Evolutionary conservation across 345 rosid species (phyloP), one percentile per base, ranked within the genome.

Genomic region (Melaleuca quinquenervia): DNA sequence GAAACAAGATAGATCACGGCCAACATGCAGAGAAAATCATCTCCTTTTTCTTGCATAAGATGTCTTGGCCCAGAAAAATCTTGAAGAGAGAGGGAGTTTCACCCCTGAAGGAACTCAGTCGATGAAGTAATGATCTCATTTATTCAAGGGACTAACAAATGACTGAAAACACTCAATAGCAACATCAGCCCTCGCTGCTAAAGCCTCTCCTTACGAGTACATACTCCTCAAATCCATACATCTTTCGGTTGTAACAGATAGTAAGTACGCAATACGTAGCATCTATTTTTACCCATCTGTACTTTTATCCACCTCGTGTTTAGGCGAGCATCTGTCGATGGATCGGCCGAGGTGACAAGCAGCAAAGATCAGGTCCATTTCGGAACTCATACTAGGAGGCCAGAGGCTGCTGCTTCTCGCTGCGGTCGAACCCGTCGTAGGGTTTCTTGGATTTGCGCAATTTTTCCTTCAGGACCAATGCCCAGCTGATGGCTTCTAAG

Each of bases 401-500:
- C 27, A 85, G 87, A 5, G 91, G 90, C 85, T 84, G 88, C 56
- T 88, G 84, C 54, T 92, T 83, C 83, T 90, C 53, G 20, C 88
- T 90, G 84, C 86, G 86, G 89, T 87, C 88, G 87, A 86, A 87
- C 51, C 91, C 91, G 54, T 88, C 92, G 15, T 89, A 89, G 2
- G 93, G 88, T 90, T 92, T 94, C 78, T 91, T 91, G 45, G 95
- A 91, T 83, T 92, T 91, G 60, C 75, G 84, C 2, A 94, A 89
- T 86, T 89, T 93, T 90, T 92, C 91, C 90, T 86, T 93, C 87
- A 95, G 84, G 36, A 95, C 93, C n/a, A 92, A 60, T 53, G 92
- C 80, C 98, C 99, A 95, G 62, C 97, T 96, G 53, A 95, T 48
- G 1, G 90, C 87, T 89, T 96, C 99, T 87, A 94, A 86, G 75